Evolutionary conservation across 1,284 basidiomycete genomes (phyloP).

Genomic region (Fomitopsis palustris): DNA sequence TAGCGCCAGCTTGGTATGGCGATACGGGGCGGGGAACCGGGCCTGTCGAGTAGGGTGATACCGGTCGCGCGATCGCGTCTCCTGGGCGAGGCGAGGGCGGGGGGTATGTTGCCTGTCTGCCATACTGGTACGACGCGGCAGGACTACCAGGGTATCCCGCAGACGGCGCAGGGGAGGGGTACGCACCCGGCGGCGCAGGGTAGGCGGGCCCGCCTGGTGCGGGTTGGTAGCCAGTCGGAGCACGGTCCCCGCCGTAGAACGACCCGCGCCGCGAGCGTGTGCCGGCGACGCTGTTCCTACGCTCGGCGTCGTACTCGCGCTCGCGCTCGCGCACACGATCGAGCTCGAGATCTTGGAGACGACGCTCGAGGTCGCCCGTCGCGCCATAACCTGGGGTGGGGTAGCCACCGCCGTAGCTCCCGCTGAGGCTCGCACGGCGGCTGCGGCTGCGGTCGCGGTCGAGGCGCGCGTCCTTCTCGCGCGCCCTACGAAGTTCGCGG

Average conservation of each 20-base stretch:
- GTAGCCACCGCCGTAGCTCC: conserved; percentile 7
- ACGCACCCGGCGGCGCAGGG: conserved; percentile 10
- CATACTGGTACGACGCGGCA: conserved; percentile 18
- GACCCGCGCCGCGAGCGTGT: conserved; percentile 24
- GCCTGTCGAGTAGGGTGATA: conserved; percentile 24
- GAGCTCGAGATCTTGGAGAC: conserved; percentile 28
- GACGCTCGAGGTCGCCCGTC: conserved; percentile 28
- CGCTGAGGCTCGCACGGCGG: conserved; percentile 17
- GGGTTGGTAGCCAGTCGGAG: conserved; percentile 19
- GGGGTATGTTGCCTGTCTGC: conserved; percentile 10
- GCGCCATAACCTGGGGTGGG: conserved; percentile 20
- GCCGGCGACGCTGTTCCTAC: conserved; percentile 13
- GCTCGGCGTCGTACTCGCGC: conserved; percentile 23
- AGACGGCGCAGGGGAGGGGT: conserved; percentile 5
- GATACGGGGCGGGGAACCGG: conserved; percentile 28
- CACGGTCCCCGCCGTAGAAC: conserved; percentile 20
- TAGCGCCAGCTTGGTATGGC: conserved; percentile 23
- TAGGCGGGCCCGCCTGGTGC: conserved; percentile 14
- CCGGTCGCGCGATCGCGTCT: conserved; percentile 21
- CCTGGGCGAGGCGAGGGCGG: conserved; percentile 21
- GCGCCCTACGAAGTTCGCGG: conserved; percentile 51
- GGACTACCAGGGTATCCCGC: conserved; percentile 10
- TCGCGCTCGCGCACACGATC: conserved; percentile 26
- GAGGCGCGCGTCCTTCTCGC: conserved; percentile 47
- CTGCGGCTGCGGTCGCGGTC: conserved; percentile 21